Percentiles rank a stretch among this genome's conserved stretches.
phyloP scores from a whole-genome alignment of 306 rosid genomes.

The Lathyrus sativus region DNA sequence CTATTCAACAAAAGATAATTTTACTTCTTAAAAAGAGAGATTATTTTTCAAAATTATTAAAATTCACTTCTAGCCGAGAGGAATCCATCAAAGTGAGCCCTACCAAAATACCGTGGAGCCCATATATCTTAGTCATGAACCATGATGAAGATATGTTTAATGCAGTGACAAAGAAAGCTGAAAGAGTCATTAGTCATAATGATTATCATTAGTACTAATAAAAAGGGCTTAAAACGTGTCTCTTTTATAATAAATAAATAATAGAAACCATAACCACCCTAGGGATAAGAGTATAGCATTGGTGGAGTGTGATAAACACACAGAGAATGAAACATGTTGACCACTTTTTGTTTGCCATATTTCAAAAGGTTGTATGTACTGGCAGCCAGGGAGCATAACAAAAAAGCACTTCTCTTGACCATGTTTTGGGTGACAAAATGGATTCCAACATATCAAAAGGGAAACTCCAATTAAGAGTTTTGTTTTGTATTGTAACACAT shows the following conservation, averaged over 20 bases:
- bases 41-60: too few relatives aligned
- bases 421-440: constrained; percentile 70
- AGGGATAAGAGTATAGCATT: background rate
- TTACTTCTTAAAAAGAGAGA: too few relatives aligned
- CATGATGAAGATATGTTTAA: constrained; percentile 42
- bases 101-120: constrained; percentile 61
- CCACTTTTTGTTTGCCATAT: constrained; percentile 48
- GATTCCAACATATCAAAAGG: constrained; percentile 27
- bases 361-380: constrained; percentile 21
- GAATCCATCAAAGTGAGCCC: background rate
- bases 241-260: background rate
- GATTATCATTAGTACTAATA: constrained; percentile 25
- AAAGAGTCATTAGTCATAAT: constrained; percentile 45
- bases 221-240: constrained; percentile 33
- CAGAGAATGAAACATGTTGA: constrained; percentile 62
- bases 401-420: constrained; percentile 52
- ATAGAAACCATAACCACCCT: background rate
- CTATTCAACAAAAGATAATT: too few relatives aligned
- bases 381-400: constrained; percentile 29
- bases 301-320: constrained; percentile 42
- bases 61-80: background rate
- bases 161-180: constrained; percentile 41
- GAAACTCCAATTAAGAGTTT: constrained; percentile 7
- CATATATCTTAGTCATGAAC: constrained; percentile 36
- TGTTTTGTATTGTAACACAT: constrained; percentile 36